A percentile compares a stretch with the other conserved stretches of the same genome.
These are phyloP conservation scores for Starmerella bacillaris DNA, from an alignment of 805 yeast species.

Conservation along the genomic window DNA sequence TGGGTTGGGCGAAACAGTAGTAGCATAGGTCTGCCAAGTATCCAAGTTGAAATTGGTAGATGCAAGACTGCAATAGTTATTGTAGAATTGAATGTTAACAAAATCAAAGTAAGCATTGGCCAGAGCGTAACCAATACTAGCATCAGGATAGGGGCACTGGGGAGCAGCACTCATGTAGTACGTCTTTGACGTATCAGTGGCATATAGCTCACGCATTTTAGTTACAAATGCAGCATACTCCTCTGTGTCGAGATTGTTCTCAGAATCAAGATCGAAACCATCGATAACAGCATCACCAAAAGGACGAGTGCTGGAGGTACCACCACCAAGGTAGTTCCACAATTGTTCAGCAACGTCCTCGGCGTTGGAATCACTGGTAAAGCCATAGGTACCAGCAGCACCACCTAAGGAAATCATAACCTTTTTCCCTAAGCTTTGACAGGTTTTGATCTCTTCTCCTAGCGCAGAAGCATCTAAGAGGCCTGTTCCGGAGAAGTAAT, in stretches of 20 bases:
- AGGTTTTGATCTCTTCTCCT: conserved; percentile 48
- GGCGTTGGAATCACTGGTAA: conserved; percentile 35
- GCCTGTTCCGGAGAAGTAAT: conserved; percentile 24
- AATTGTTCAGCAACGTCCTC: conserved; percentile 35
- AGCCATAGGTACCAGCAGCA: conserved; percentile 41
- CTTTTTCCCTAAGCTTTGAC: conserved; percentile 65
- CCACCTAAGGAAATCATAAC: conserved; percentile 69
- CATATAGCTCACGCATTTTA: conserved; percentile 28
- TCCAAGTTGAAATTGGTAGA: conserved; percentile 40
- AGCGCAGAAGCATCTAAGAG: conserved; percentile 29
- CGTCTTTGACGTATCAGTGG: conserved; percentile 34
- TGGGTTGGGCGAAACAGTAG: conserved; percentile 41
- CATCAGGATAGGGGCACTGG: conserved; percentile 80
- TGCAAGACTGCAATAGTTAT: conserved; percentile 47
- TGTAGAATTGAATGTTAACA: conserved; percentile 76
- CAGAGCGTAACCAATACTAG: conserved; percentile 43
- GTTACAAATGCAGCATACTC: conserved; percentile 54
- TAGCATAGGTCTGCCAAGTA: conserved; percentile 54
- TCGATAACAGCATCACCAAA: conserved; percentile 64
- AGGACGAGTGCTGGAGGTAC: conserved; percentile 28
- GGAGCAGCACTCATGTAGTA: conserved; percentile 82
- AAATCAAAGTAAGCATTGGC: conserved; percentile 56
- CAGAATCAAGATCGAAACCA: conserved; percentile 68
- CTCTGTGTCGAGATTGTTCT: conserved; percentile 31
- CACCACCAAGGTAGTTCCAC: conserved; percentile 40